Base-by-base conservation (phyloP, 2,329 filamentous ascomycete genomes). In the Epicoccum nigrum region DNA sequence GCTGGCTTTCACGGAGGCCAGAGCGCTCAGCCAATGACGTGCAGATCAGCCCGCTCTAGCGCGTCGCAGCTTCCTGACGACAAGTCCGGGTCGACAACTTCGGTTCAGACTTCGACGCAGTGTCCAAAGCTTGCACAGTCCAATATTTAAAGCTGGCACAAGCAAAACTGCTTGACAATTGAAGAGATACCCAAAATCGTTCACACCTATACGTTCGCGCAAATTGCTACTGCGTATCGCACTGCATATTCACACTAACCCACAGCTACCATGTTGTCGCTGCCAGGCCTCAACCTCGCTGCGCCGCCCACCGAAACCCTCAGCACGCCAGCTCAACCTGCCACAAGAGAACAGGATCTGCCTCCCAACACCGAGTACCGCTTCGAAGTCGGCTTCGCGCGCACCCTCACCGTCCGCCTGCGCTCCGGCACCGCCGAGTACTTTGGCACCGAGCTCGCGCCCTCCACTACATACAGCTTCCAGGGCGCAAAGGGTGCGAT, bases 381-480 rank as follows among this genome's bases (percentile, higher is more conserved):
- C 56, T 76, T 76, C 62, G 74, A 76, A 59, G 71, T 73, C 49
- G 49, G 63, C 45, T 74, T 74, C 64, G 51, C 59, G 2, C 64
- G 63, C 21, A 62, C 62, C 15, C 60, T 75, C 27, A 66, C 64
- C 11, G 65, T 81, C 60, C 75, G 92, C 77, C 80, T 97, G 20
- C 76, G 90, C 48, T 85, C 83, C 27, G 94, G 94, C 55, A 91
- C 87, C 1, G 94, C 93, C 40, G 94, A 99, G 74, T 86, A 96
- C 68, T 96, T 97, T 70, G 94, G 94, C 69, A 92, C 93, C 47
- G 94, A 99, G 76, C 87, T 99, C 34, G 92, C 92, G 9, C 82
- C 84, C 8, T 88, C 88, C 49, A 88, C 88, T 43, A 81, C 84
- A 8, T 97, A 97, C 77, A 86, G 81, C 25, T 93, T 99, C 74